Conservation (phyloP, 2,329 filamentous ascomycete genomes). For the Cordyceps sp. region DNA sequence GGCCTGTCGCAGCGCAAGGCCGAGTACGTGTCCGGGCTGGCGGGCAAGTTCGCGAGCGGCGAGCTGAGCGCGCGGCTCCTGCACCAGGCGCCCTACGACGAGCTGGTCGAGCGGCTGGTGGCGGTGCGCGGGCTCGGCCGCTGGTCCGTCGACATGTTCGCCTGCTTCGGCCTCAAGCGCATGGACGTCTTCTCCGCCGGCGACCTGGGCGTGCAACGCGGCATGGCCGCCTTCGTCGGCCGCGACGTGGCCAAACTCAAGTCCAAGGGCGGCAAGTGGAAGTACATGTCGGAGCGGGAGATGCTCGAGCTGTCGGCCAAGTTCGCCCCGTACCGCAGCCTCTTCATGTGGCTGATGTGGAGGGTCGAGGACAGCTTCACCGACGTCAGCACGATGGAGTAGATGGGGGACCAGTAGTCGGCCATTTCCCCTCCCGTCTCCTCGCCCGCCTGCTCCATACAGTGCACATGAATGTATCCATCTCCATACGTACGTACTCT, state of each 20-base stretch:
- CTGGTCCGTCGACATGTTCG: conserved; percentile 98
- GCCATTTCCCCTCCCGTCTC: no score
- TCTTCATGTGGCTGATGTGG: conserved; percentile 99
- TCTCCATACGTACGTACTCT: no score
- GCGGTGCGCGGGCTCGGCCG: conserved; percentile 73
- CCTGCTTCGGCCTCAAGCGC: conserved; percentile 83
- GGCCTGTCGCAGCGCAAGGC: conserved; percentile 90
- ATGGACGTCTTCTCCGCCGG: conserved; percentile 89
- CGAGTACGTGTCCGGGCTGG: conserved; percentile 80
- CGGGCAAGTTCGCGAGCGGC: conserved; percentile 60
- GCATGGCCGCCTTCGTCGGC: conserved; percentile 78
- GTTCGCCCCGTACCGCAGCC: conserved; percentile 73
- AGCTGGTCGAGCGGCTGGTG: conserved; percentile 65
- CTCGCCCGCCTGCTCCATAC: no score
- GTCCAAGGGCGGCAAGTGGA: conserved; percentile 73
- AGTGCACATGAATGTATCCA: no score
- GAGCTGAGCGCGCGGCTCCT: conserved; percentile 65
- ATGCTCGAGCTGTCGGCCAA: conserved; percentile 70
- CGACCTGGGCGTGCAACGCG: conserved; percentile 84
- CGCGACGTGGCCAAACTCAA: conserved; percentile 75
- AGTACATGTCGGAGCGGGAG: conserved; percentile 90
- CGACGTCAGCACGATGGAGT: conserved; percentile 47
- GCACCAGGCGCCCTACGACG: conserved; percentile 65
- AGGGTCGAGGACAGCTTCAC: conserved; percentile 51
- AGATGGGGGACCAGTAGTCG: no score